Percentiles rank a stretch among this genome's conserved stretches.
Evolutionary conservation across 2,329 filamentous ascomycete species (phyloP).

Genomic region (Phialemoniopsis sp.): DNA sequence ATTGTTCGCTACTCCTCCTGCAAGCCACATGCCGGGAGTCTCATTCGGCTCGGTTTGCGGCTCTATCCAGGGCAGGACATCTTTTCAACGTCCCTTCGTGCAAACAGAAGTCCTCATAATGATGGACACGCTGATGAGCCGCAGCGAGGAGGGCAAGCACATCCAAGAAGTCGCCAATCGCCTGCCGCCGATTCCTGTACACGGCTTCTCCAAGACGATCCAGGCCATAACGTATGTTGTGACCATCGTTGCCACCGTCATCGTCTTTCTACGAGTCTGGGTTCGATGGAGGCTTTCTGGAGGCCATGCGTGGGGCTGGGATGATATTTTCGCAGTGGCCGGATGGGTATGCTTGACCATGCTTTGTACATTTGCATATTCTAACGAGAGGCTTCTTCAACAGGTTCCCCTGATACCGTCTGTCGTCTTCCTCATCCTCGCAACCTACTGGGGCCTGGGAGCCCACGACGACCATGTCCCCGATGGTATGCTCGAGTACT

Average conservation of each 20-base stretch:
- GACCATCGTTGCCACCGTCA: conserved; percentile 2
- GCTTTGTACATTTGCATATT: background rate
- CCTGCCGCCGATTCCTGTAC: conserved; percentile 1
- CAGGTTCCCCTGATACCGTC: conserved; percentile 6
- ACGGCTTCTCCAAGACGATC: conserved; percentile 1
- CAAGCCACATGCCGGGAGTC: too few relatives aligned
- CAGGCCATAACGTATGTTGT: conserved; percentile 3
- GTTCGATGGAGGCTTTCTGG: conserved; percentile 5
- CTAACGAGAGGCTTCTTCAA: background rate
- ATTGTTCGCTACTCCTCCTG: too few relatives aligned
- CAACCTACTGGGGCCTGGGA: conserved; percentile 7
- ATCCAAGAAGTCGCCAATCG: conserved; percentile 2
- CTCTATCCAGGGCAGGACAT: too few relatives aligned
- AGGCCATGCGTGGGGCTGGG: conserved; percentile 5
- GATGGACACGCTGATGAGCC: background rate
- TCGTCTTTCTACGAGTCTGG: conserved; percentile 7
- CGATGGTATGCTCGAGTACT: conserved; percentile 5
- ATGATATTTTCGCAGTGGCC: conserved; percentile 7
- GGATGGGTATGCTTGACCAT: conserved; percentile 4
- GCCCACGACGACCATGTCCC: conserved; percentile 8
- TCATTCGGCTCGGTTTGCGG: too few relatives aligned
- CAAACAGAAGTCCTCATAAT: too few relatives aligned
- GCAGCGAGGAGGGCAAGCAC: conserved; percentile 4
- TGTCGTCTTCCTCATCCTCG: conserved; percentile 6
- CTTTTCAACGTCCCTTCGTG: too few relatives aligned